Evolutionary conservation across 371 early-diverging fungal genomes (phyloP), one percentile per base, ranked within the genome.

Genomic region (Mortierella sp.): DNA sequence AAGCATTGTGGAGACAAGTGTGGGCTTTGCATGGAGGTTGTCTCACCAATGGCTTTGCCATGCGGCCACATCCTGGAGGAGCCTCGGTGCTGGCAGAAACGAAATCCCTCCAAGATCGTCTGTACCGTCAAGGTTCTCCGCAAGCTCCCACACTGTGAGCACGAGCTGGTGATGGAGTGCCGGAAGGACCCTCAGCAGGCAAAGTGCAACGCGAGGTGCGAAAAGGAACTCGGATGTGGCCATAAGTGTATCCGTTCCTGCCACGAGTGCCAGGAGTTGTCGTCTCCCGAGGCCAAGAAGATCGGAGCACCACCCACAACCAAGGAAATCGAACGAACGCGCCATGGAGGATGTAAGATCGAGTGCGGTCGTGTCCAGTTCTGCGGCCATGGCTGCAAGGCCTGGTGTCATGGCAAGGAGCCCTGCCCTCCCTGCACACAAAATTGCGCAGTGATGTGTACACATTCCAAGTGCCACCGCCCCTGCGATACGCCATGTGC

Each of bases 1-100:
- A 88, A 88, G 73, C 18, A 29, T 21, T 93, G 93, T 71, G 83
- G 89, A 11, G 88, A 92, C 4, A 58, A 75, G 48, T 92, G 92
- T 71, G 90, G 88, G 12, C 48, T 70, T 4, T 90, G 89, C 70
- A 72, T 46, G 71, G 82, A 81, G 14, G 14, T 63, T 29, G 80
- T 89, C 12, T 73, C 54, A 0, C 72, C 80, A 1, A 58, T 90
- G 11, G 38, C 38, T 0, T 76, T 90, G 14, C 43, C 43, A 1
- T 89, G 90, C 49, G 87, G 88, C 1, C 90, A 90, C 35, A 29
- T 58, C 24, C 46, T 75, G 12, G 58, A 77, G 12, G 56, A 74
- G 18, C 78, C 88, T 18, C n/a, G 29, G 3, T 89, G 90, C 63
- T 75, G 70, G 43, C 75, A 89, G 18, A 54, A 74, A 12, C 49